A percentile compares a stretch with the other conserved stretches of the same genome.
Evolutionary conservation across 176 grass and related monocot genomes (phyloP).

Genomic region (Eremochloa ophiuroides): DNA sequence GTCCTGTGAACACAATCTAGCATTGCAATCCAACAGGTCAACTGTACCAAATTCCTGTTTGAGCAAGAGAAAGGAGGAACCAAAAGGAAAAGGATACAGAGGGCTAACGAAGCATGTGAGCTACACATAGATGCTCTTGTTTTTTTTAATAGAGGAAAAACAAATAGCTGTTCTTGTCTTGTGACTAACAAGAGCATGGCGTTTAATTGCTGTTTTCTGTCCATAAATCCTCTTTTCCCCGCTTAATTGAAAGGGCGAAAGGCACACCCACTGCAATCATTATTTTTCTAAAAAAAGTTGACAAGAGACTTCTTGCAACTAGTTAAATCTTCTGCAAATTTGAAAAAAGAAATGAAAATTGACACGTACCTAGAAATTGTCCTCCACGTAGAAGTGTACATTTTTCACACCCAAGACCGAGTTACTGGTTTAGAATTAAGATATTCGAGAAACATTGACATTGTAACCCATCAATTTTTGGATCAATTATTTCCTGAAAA

Average conservation of each 20-base stretch:
- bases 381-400: background rate
- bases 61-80: background rate
- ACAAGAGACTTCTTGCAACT: background rate
- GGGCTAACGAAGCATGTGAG: constrained; percentile 10
- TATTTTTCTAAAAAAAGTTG: no score
- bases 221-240: background rate
- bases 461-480: background rate
- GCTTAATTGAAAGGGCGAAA: background rate
- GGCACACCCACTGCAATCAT: background rate
- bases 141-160: background rate
- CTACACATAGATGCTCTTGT: background rate
- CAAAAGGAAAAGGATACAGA: background rate
- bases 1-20: constrained; percentile 2
- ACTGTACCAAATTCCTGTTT: constrained; percentile 20
- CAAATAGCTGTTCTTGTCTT: background rate
- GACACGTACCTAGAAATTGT: background rate
- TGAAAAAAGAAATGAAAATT: background rate
- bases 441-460: background rate
- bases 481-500: background rate
- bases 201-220: background rate
- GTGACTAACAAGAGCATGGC: background rate
- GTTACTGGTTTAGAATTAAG: background rate
- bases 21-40: constrained; percentile 18
- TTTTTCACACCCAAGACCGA: background rate
- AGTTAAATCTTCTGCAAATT: background rate